A percentile compares a stretch with the other conserved stretches of the same genome.
These are phyloP conservation scores for Kitagawia praeruptora DNA, from an alignment of 129 eudicot genomes.

Conservation along the genomic window DNA sequence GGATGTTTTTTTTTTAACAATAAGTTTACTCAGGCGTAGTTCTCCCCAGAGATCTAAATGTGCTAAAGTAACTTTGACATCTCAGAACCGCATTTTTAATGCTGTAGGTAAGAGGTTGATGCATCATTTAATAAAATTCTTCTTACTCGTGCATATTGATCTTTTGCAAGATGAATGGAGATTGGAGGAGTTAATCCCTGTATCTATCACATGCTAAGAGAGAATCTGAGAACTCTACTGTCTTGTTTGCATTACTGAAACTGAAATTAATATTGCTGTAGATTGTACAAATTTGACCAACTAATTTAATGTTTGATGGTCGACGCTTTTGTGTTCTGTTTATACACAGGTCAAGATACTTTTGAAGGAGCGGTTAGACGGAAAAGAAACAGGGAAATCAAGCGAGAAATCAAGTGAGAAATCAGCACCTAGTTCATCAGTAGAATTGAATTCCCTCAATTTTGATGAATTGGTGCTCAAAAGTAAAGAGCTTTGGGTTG, in stretches of 20 bases:
- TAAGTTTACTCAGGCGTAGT: background rate
- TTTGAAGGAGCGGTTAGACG: slow-evolving; percentile 73
- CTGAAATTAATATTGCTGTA: background rate
- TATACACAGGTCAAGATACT: slow-evolving; percentile 63
- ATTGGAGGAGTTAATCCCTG: background rate
- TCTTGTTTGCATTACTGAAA: background rate
- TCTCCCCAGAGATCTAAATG: background rate
- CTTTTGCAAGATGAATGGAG: background rate
- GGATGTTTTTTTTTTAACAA: background rate
- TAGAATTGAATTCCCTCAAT: slow-evolving; percentile 65
- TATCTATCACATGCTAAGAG: background rate
- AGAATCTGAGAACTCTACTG: background rate
- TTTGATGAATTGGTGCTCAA: slow-evolving; percentile 78
- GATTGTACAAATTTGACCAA: background rate
- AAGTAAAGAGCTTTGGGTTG: slow-evolving; percentile 92
- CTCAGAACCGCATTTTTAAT: background rate
- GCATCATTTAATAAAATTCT: background rate
- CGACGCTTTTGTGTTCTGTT: background rate
- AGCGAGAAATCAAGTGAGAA: slow-evolving; percentile 44
- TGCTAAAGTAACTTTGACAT: background rate
- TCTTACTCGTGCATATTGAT: background rate
- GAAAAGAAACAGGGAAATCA: slow-evolving; percentile 61
- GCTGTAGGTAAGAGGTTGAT: background rate
- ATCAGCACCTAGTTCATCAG: slow-evolving; percentile 68
- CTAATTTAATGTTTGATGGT: background rate